A percentile compares a stretch with the other conserved stretches of the same genome.
Evolutionary conservation across 2,329 filamentous ascomycete genomes (phyloP).

Genomic region (Purpureocillium lavendulum): DNA sequence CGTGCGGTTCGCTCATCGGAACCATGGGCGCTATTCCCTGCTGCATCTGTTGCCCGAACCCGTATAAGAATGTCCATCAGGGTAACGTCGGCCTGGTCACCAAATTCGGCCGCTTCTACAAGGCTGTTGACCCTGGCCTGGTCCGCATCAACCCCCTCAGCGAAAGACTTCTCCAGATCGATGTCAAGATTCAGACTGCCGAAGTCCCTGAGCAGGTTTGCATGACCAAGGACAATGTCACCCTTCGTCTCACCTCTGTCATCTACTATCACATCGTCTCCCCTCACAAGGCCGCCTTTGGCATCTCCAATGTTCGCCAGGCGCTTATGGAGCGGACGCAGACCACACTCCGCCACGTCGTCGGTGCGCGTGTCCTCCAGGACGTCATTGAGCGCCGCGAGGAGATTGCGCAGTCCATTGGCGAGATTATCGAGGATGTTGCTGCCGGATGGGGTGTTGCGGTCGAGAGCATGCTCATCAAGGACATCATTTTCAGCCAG

Average conservation of each 20-base stretch:
- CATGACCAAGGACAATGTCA: slow-evolving; percentile 99
- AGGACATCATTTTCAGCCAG: slow-evolving; percentile 95
- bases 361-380: slow-evolving; percentile 90
- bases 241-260: slow-evolving; percentile 84
- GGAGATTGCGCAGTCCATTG: slow-evolving; percentile 89
- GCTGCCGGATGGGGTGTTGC: slow-evolving; percentile 89
- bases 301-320: slow-evolving; percentile 88
- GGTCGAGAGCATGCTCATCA: slow-evolving; percentile 98
- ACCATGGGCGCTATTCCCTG: slow-evolving; percentile 81
- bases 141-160: slow-evolving; percentile 96
- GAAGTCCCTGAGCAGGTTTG: slow-evolving; percentile 94
- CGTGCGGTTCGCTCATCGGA: slow-evolving; percentile 66
- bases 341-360: slow-evolving; percentile 92
- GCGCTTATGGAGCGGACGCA: slow-evolving; percentile 97
- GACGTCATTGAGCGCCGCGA: slow-evolving; percentile 98
- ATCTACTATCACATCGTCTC: slow-evolving; percentile 98
- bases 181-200: slow-evolving; percentile 98
- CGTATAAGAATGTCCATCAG: slow-evolving; percentile 85
- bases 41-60: slow-evolving; percentile 88
- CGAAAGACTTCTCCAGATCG: slow-evolving; percentile 82
- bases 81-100: slow-evolving; percentile 93
- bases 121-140: slow-evolving; percentile 91
- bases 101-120: slow-evolving; percentile 91
- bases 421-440: slow-evolving; percentile 96
- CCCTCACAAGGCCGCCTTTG: slow-evolving; percentile 94